Conservation (phyloP, 2,329 filamentous ascomycete species). For the Fusarium burgessii region DNA sequence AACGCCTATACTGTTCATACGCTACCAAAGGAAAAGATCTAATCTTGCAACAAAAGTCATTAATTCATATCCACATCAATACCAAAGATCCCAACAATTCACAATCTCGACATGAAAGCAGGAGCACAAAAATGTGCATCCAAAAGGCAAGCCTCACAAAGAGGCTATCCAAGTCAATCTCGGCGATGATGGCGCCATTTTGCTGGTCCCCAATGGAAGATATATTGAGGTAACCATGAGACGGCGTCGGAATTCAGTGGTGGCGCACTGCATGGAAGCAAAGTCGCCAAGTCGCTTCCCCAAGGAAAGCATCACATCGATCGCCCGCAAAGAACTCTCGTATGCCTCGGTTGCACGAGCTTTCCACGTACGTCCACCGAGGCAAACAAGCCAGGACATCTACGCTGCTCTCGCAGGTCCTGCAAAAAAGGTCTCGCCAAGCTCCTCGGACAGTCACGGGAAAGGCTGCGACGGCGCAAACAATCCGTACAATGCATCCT, state of each 20-base stretch:
- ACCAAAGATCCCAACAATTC: neutral
- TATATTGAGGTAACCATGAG: neutral
- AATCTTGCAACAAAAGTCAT: slow-evolving; percentile 18
- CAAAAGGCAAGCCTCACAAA: too few relatives aligned
- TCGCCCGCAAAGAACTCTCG: fast-evolving
- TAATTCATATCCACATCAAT: slow-evolving; percentile 22
- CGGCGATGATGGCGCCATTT: too few relatives aligned
- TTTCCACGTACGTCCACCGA: neutral
- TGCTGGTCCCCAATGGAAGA: too few relatives aligned
- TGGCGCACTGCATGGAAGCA: neutral
- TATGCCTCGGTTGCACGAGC: slow-evolving; percentile 9
- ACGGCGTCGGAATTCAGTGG: neutral
- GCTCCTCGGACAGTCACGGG: slow-evolving; percentile 41
- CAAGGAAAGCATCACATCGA: neutral
- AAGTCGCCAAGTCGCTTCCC: neutral
- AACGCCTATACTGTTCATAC: neutral
- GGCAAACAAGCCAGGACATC: neutral
- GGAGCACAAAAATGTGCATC: neutral
- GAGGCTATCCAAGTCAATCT: too few relatives aligned
- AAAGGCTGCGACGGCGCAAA: slow-evolving; percentile 49
- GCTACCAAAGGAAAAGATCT: neutral
- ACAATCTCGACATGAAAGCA: neutral
- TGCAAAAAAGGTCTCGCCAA: slow-evolving; percentile 36
- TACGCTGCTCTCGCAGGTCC: slow-evolving; percentile 29
- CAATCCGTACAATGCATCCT: slow-evolving; percentile 49